Percentiles rank a stretch among this genome's conserved stretches.
These are phyloP conservation scores for Echria macrotheca DNA, from an alignment of 495 filamentous ascomycete genomes.

Conservation along the genomic window DNA sequence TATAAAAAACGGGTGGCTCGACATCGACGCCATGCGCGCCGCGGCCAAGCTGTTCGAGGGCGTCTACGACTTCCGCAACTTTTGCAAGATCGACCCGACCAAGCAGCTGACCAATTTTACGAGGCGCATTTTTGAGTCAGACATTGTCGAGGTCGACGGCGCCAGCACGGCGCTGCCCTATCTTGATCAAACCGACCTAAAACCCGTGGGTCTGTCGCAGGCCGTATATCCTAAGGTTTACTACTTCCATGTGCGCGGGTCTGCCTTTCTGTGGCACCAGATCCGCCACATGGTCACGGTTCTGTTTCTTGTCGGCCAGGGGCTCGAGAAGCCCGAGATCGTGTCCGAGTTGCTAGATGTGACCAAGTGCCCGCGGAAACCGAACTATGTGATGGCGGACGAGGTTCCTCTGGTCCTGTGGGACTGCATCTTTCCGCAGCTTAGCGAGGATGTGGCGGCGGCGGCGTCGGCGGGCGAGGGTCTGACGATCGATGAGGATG, in stretches of 20 bases:
- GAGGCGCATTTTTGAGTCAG: constrained; percentile 66
- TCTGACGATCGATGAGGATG: constrained; percentile 7
- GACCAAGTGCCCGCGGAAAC: constrained; percentile 60
- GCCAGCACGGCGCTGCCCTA: constrained; percentile 41
- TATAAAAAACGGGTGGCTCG: constrained; percentile 49
- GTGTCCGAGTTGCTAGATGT: constrained; percentile 69
- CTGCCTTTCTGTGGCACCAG: constrained; percentile 98
- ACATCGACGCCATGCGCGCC: constrained; percentile 79
- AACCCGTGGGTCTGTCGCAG: background rate
- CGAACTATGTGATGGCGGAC: constrained; percentile 82
- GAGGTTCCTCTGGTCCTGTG: constrained; percentile 87
- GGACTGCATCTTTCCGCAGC: constrained; percentile 81
- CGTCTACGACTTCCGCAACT: constrained; percentile 90
- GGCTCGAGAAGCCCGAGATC: constrained; percentile 69
- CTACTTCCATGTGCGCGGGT: constrained; percentile 77
- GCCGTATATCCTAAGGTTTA: constrained; percentile 60
- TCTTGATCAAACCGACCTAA: constrained; percentile 22
- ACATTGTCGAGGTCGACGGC: constrained; percentile 63
- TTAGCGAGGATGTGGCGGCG: constrained; percentile 9
- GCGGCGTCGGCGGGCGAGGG: constrained; percentile 8
- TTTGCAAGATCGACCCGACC: constrained; percentile 81
- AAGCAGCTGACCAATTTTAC: constrained; percentile 83
- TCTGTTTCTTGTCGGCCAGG: constrained; percentile 87
- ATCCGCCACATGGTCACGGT: constrained; percentile 86
- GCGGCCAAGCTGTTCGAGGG: constrained; percentile 77